Conservation (phyloP, 2,329 filamentous ascomycete species). For the Shiraia bambusicola region DNA sequence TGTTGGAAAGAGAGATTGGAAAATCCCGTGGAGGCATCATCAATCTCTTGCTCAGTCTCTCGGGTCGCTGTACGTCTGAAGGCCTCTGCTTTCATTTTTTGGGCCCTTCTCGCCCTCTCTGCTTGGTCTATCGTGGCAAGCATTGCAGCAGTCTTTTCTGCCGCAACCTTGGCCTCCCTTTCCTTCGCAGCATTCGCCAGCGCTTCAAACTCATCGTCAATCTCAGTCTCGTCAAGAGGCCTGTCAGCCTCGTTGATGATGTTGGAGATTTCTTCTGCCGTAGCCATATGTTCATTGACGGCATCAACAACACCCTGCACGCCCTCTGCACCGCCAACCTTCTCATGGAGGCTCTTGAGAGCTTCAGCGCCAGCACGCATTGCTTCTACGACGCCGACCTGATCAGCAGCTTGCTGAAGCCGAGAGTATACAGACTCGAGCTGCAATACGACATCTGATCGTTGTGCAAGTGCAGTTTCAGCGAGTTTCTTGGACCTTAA, state of each 20-base stretch:
- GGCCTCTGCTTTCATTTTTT: constrained; percentile 51
- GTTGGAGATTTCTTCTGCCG: constrained; percentile 71
- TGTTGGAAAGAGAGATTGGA: constrained; percentile 22
- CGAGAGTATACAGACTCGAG: constrained; percentile 80
- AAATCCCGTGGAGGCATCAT: constrained; percentile 20
- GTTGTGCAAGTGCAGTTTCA: constrained; percentile 70
- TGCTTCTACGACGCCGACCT: constrained; percentile 78
- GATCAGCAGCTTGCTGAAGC: constrained; percentile 82
- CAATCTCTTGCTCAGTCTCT: constrained; percentile 11
- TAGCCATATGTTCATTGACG: constrained; percentile 75
- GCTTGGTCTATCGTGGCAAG: constrained; percentile 37
- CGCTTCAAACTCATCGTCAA: constrained; percentile 83
- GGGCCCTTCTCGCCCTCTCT: constrained; percentile 38
- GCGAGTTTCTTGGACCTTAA: constrained; percentile 81
- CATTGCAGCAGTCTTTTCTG: constrained; percentile 55
- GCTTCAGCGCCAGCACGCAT: constrained; percentile 78
- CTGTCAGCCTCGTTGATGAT: constrained; percentile 66
- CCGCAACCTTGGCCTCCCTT: constrained; percentile 68
- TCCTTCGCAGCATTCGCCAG: constrained; percentile 74
- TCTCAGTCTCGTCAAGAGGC: constrained; percentile 72
- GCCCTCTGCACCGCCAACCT: constrained; percentile 73
- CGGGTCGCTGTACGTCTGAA: constrained; percentile 43
- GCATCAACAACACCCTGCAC: constrained; percentile 76
- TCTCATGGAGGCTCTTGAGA: constrained; percentile 70
- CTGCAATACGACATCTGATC: constrained; percentile 73